Evolutionary conservation across 2,329 filamentous ascomycete species (phyloP).

Genomic region (Monosporascus sp.): DNA sequence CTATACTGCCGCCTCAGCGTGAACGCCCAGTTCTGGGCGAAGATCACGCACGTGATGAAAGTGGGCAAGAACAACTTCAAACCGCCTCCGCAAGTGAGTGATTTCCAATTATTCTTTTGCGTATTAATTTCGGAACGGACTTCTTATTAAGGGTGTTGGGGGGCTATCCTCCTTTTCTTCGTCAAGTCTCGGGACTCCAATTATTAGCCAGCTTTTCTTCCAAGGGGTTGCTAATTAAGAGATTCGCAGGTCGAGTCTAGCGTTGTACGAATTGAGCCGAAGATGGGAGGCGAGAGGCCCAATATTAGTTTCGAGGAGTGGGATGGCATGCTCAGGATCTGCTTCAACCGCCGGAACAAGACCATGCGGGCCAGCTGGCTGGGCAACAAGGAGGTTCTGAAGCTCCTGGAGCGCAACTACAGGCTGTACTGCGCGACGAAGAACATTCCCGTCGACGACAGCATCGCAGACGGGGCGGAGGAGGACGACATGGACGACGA

Average conservation of each 20-base stretch:
- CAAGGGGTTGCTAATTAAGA: too few species aligned
- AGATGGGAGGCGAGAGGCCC: conserved; percentile 69
- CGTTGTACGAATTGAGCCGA: conserved; percentile 85
- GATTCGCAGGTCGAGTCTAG: conserved; percentile 70
- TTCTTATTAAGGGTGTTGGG: too few species aligned
- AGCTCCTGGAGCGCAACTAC: conserved; percentile 84
- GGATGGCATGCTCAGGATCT: conserved; percentile 80
- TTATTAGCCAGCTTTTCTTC: too few species aligned
- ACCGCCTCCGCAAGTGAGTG: conserved; percentile 60
- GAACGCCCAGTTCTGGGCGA: conserved; percentile 89
- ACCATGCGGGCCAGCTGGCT: conserved; percentile 79
- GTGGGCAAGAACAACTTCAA: conserved; percentile 96
- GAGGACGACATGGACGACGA: conserved; percentile 33
- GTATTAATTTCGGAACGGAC: too few species aligned
- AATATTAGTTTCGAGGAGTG: conserved; percentile 92
- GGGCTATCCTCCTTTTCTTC: too few species aligned
- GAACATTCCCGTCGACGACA: conserved; percentile 72
- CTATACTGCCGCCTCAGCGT: conserved; percentile 88
- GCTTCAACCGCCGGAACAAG: conserved; percentile 80
- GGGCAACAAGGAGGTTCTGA: conserved; percentile 73
- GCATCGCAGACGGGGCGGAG: conserved; percentile 38
- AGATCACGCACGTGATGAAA: conserved; percentile 63
- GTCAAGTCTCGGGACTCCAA: too few species aligned
- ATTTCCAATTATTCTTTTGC: background rate
- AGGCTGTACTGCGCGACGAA: conserved; percentile 86